Percentiles rank a stretch among this genome's conserved stretches.
Conservation (phyloP, 1,139 yeast genomes). For the Sporopachydermia cereana region DNA sequence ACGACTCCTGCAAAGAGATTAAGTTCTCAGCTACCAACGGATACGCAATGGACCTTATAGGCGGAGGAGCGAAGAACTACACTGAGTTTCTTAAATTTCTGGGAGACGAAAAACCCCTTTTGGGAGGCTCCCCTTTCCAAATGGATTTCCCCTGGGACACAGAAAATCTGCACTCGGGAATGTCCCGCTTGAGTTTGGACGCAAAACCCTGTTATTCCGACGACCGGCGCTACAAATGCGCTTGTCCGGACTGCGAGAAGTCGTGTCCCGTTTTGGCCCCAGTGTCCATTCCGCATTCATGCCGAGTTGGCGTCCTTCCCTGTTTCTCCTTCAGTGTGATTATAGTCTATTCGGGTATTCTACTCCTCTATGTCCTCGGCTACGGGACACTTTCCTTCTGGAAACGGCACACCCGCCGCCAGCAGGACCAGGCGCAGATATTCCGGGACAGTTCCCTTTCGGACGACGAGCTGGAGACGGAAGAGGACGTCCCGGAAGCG, state of each 20-base stretch:
- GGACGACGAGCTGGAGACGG: not conserved
- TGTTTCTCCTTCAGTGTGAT: slow-evolving; percentile 62
- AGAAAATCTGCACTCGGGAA: slow-evolving; percentile 20
- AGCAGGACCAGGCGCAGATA: not conserved
- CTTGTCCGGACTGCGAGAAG: slow-evolving; percentile 80
- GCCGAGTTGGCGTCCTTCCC: slow-evolving; percentile 53
- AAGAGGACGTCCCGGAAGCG: not conserved
- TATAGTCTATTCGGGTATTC: slow-evolving; percentile 34
- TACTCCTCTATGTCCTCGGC: slow-evolving; percentile 32
- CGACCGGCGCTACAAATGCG: slow-evolving; percentile 51
- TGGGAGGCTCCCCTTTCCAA: slow-evolving; percentile 95
- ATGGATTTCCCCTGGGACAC: slow-evolving; percentile 56
- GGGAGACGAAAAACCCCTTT: slow-evolving; percentile 86
- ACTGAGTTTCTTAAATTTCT: slow-evolving; percentile 67
- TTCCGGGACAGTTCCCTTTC: not conserved
- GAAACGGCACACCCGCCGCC: not conserved
- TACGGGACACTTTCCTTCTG: slow-evolving; percentile 14
- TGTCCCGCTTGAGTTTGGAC: slow-evolving; percentile 23
- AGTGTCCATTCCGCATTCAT: slow-evolving; percentile 24
- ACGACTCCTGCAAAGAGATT: slow-evolving; percentile 76
- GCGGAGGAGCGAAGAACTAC: slow-evolving; percentile 85
- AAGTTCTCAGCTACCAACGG: slow-evolving; percentile 94
- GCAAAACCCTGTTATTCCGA: slow-evolving; percentile 49
- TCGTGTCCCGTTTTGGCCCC: slow-evolving; percentile 53
- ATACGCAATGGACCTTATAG: slow-evolving; percentile 90